Evolutionary conservation across 2,329 filamentous ascomycete species (phyloP).

Genomic region (Penicillium capsulatum): DNA sequence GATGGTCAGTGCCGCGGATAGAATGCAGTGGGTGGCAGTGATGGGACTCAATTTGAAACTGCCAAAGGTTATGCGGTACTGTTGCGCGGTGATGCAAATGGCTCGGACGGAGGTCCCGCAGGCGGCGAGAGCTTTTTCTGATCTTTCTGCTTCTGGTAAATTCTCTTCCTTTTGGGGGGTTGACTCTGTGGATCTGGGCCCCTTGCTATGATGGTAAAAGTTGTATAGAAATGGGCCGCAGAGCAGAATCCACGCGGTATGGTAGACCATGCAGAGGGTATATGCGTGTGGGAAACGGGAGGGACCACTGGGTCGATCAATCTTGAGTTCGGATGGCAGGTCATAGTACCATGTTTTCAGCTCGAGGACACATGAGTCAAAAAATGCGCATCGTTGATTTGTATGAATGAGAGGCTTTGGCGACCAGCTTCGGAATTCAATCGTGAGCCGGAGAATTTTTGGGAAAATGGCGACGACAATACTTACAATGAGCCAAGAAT

Average conservation of each 20-base stretch:
- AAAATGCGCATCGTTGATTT: slow-evolving; percentile 24
- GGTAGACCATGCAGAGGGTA: slow-evolving; percentile 34
- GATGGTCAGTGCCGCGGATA: slow-evolving; percentile 32
- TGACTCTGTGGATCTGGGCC: no score
- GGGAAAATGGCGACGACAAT: neutral
- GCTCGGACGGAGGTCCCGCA: slow-evolving; percentile 23
- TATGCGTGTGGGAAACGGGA: slow-evolving; percentile 29
- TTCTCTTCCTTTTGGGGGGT: neutral
- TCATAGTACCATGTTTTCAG: slow-evolving; percentile 37
- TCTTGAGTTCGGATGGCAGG: slow-evolving; percentile 28
- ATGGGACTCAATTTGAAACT: slow-evolving; percentile 35
- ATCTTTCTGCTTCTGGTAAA: neutral
- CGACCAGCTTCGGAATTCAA: slow-evolving; percentile 23
- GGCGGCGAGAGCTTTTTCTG: slow-evolving; percentile 11
- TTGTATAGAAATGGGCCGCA: slow-evolving; percentile 27
- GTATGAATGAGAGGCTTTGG: slow-evolving; percentile 25
- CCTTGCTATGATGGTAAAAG: neutral
- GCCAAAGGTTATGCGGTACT: slow-evolving; percentile 34
- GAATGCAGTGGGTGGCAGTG: slow-evolving; percentile 34
- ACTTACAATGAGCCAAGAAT: slow-evolving; percentile 31
- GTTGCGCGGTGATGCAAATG: slow-evolving; percentile 26
- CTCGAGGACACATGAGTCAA: slow-evolving; percentile 30
- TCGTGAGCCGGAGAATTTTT: neutral
- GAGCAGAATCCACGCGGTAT: slow-evolving; percentile 33
- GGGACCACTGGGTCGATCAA: slow-evolving; percentile 20